Evolutionary conservation across 2,329 filamentous ascomycete species (phyloP).

Genomic region (Leptodontidium sp.): DNA sequence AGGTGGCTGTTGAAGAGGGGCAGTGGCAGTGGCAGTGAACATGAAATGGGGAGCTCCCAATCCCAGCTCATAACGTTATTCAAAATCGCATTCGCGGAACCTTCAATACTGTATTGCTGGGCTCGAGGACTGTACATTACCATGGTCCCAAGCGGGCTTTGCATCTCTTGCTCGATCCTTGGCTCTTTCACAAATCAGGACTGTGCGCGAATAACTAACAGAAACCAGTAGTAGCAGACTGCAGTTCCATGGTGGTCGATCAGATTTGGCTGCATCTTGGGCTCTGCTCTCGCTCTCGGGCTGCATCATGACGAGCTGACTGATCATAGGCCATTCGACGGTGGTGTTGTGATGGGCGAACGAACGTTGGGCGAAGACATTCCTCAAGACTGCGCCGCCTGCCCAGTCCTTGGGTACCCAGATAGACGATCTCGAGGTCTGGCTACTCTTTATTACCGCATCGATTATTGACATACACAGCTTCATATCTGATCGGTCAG

Average conservation of each 20-base stretch:
- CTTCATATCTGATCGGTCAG: neutral
- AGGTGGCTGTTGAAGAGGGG: neutral
- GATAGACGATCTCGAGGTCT: neutral
- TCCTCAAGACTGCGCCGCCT: neutral
- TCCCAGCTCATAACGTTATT: slow-evolving; percentile 7
- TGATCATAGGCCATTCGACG: neutral
- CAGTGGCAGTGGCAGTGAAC: neutral
- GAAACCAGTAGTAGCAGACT: neutral
- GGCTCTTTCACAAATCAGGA: too few species aligned
- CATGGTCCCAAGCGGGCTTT: too few species aligned
- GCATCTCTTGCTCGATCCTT: too few species aligned
- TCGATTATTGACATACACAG: neutral
- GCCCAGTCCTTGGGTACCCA: neutral
- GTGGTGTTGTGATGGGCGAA: neutral
- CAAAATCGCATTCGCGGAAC: neutral
- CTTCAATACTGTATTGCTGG: too few species aligned
- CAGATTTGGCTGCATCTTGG: neutral
- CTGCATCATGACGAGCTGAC: slow-evolving; percentile 14
- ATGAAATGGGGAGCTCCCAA: neutral
- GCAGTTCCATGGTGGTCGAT: neutral
- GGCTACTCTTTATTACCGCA: neutral
- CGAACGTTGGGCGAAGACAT: neutral
- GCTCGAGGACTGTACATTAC: too few species aligned
- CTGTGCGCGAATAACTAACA: too few species aligned
- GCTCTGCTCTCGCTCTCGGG: neutral